Percentiles rank a stretch among this genome's conserved stretches.
phyloP scores from a whole-genome alignment of 1,284 basidiomycete species.

The Heterobasidion irregulare region DNA sequence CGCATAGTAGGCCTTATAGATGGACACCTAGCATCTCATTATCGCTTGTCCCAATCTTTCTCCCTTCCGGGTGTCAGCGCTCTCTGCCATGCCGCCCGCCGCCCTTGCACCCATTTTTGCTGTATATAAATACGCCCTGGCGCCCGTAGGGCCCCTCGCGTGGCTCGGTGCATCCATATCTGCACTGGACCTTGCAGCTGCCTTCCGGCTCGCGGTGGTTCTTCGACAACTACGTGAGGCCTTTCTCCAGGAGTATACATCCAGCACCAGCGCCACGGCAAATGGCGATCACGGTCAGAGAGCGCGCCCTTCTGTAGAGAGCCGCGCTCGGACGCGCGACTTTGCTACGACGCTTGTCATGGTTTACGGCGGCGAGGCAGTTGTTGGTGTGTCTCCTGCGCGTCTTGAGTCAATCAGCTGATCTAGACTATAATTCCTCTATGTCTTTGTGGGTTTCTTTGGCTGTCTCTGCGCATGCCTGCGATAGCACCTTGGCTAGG shows the following conservation, averaged over 20 bases:
- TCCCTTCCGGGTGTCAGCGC: neutral
- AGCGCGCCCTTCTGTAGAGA: conserved; percentile 7
- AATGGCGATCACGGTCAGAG: conserved; percentile 7
- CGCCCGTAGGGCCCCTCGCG: conserved; percentile 58
- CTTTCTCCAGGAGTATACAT: conserved; percentile 31
- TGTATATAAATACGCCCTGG: conserved; percentile 43
- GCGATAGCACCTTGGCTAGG: conserved; percentile 53
- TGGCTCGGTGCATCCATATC: conserved; percentile 56
- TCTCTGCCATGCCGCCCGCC: neutral
- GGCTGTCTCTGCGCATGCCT: too few relatives aligned
- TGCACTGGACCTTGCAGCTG: conserved; percentile 56
- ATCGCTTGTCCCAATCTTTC: neutral
- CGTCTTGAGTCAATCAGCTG: neutral
- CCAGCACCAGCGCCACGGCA: conserved; percentile 7
- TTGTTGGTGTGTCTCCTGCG: conserved; percentile 36
- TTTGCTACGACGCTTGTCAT: conserved; percentile 49
- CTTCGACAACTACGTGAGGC: conserved; percentile 59
- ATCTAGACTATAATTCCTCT: neutral
- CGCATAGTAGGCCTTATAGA: too few relatives aligned
- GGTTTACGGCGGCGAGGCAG: conserved; percentile 67
- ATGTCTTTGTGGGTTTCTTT: neutral
- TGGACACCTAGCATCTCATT: neutral
- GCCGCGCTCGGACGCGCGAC: conserved; percentile 37
- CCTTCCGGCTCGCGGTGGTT: conserved; percentile 56
- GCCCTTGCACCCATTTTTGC: conserved; percentile 34